Conservation (phyloP, 768 basidiomycete species). For the Pleurotus platypus region DNA sequence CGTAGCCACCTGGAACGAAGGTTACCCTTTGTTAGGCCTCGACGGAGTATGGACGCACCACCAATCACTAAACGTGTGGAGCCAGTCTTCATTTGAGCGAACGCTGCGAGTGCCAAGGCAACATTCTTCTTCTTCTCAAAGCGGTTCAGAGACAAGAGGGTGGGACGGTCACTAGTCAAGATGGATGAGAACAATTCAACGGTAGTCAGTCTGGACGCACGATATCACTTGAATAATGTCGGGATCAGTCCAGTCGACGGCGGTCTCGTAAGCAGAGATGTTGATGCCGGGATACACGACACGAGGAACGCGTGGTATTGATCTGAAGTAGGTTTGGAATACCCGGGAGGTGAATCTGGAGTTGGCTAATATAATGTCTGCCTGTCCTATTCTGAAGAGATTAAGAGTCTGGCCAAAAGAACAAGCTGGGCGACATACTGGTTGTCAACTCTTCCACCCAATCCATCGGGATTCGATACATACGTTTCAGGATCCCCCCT, state of each 20-base stretch:
- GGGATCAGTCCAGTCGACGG: constrained; percentile 37
- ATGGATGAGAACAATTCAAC: not conserved
- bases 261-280: constrained; percentile 60
- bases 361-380: constrained; percentile 89
- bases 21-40: too few relatives aligned
- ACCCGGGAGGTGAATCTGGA: constrained; percentile 87
- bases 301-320: constrained; percentile 54
- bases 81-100: constrained; percentile 46
- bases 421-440: constrained; percentile 40
- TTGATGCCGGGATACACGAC: constrained; percentile 99
- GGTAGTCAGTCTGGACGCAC: constrained; percentile 39
- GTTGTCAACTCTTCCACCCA: constrained; percentile 88
- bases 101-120: constrained; percentile 76
- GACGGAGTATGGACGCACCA: too few relatives aligned
- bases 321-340: constrained; percentile 71
- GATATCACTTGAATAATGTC: constrained; percentile 55
- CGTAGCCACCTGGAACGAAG: constrained; percentile 71
- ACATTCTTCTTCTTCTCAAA: constrained; percentile 96
- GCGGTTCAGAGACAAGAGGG: constrained; percentile 85
- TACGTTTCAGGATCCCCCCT: constrained; percentile 53
- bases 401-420: not conserved
- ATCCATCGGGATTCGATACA: constrained; percentile 91
- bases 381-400: constrained; percentile 53
- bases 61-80: too few relatives aligned
- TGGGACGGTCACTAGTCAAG: constrained; percentile 55